Base-by-base conservation (phyloP, 2,329 filamentous ascomycete genomes). In the Epichloe aotearoae region DNA sequence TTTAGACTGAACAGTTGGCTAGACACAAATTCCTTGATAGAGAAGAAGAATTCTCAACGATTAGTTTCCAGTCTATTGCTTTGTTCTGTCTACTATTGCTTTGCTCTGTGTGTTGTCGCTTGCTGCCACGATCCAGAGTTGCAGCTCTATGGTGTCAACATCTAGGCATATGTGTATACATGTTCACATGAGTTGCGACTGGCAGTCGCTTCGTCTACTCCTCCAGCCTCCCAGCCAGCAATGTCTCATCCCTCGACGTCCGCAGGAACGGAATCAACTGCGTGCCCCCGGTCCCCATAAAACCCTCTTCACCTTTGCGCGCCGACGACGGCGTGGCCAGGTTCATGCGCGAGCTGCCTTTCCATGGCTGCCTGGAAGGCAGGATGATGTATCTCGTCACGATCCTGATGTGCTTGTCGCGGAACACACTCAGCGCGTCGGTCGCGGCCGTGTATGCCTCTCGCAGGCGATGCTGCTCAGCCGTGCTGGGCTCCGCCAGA, bases 261-360 rank as follows among this genome's bases (percentile, higher is more conserved):
- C 88, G 94, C 55, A 97, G 66, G 65, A 97, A 97, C 0, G 90
- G 88, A 52, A 96, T 85, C 49, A 97, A 67, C 1, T 84, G 81
- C 0, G 91, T 96, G 0, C 91, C 91, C 91, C 90, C 90, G 0
- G 90, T 96, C 0, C 91, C 91, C 1, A 83, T 84, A 41, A 95
- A 70, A 55, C 85, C 69, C 19, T 64, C 59, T 17, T 62, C 63
- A 1, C 58, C 57, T 47, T 62, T 65, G 17, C 57, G 46, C 7
- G 49, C 54, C 12, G 68, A 66, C 14, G 71, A 74, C 0, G 69
- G 70, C 26, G 26, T 75, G 0, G 73, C 70, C 49, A 76, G 57
- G 52, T 76, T 76, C 52, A 64, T 62, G 6, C 57, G 59, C 2
- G 57, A 54, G 0, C 57, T 53, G 44, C 46, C 55, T 66, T 47